Evolutionary conservation across 1,284 basidiomycete species (phyloP), one percentile per base, ranked within the genome.

Genomic region (Heliocybe sulcata): DNA sequence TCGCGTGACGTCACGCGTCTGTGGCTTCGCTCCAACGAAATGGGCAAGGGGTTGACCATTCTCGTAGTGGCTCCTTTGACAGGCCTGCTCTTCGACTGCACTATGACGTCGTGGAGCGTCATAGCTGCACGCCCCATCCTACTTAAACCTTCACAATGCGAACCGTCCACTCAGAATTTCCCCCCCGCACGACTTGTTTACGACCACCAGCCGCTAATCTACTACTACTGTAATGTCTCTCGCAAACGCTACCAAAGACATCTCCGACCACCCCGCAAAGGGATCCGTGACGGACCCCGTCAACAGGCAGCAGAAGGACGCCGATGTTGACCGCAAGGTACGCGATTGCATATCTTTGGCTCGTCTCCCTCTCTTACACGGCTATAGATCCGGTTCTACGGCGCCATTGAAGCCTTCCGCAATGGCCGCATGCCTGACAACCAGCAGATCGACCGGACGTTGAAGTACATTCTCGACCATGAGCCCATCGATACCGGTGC

Each of bases 401-500:
- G 87, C 61, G 82, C 89, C 56, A 77, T 95, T 58, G 74, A 87
- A 62, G 92, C 92, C 0, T 83, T 95, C 64, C 80, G 88, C 52
- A 75, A 83, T 55, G 90, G 90, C 26, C 83, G 85, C 61, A 76
- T 92, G 65, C 93, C 93, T 1, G 77, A 85, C 59, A 95, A 94
- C 72, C 63, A 69, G 26, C 92, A 96, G 71, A 87, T 94, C 62
- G 85, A 92, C 72, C 64, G 77, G 29, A 81, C 84, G 1, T 77
- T 96, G 58, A 70, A 72, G 54, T 92, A 92, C 67, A 78, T 90
- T 51, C 70, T 81, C 60, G 68, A 77, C 47, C 69, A 87, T 67
- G 84, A 87, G 1, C 89, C 87, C 8, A 78, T 94, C 42, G 78
- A 87, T 59, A 65, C 79, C 56, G 63, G 71, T 55, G 76, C 82